Base-by-base conservation (phyloP, 129 eudicot species). In the Helichrysum umbraculigerum region DNA sequence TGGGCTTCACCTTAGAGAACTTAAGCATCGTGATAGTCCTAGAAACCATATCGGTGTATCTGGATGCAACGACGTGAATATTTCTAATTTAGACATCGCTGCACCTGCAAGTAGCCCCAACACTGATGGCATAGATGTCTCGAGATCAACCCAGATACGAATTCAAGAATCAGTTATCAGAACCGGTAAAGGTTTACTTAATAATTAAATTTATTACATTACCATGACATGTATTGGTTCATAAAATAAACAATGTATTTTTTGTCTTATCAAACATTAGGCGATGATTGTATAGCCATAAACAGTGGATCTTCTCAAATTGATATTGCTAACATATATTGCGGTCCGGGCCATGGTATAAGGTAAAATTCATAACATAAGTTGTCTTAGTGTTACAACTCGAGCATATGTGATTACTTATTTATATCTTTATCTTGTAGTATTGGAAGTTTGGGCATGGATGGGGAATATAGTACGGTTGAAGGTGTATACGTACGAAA, bases 361-460 rank as follows among this genome's bases (percentile, higher is more conserved):
- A 81, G 85, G 85, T 81, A 79, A 73, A 63, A n/a, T 11, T 17
- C 47, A 47, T 20, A 21, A 47, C 52, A 20, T 6, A 3, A 17
- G 2, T 44, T 6, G 5, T 11, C 37, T 21, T 25, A 50, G 5
- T 11, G 50, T 32, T 25, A 50, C 5, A 6, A 6, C 16, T 34
- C 1, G 21, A 21, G 12, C 32, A 4, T 57, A 1, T 73, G 14
- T 20, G n/a, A 8, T 29, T 16, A 11, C 21, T 34, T 22, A 29
- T 30, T 1, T 3, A 1, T 73, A 44, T 73, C 5, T 56, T 42
- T 33, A 7, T 72, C 30, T 62, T 75, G 72, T 54, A 85, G 95
- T 56, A 68, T 89, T 4, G 91, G 89, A 71, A 87, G 96, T 73
- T 70, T 89, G 66, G 96, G 89, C 42, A 60, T 70, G 39, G 7